Percentiles rank a stretch among this genome's conserved stretches.
These are phyloP conservation scores for Dryadomyces quercivorus DNA, from an alignment of 2,329 filamentous ascomycete genomes.

Conservation along the genomic window DNA sequence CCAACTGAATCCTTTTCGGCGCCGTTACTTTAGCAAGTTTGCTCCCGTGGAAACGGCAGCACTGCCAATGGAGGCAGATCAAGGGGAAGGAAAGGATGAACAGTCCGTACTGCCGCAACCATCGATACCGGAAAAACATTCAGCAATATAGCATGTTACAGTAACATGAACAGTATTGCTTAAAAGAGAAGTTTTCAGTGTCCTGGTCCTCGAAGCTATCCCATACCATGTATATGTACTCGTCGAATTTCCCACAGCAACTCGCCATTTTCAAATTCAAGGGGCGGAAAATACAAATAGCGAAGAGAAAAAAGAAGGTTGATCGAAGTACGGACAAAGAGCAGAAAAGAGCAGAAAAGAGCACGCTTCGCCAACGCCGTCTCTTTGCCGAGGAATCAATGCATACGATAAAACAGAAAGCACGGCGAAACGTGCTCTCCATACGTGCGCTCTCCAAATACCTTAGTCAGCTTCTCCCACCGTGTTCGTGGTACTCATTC, in stretches of 20 bases:
- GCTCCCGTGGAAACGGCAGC: slow-evolving; percentile 14
- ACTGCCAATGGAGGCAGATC: background rate
- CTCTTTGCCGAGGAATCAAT: background rate
- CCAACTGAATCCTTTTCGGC: slow-evolving; percentile 48
- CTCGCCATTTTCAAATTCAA: background rate
- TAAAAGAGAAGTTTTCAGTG: no score
- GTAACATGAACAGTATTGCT: no score
- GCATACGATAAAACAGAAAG: background rate
- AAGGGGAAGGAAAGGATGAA: background rate
- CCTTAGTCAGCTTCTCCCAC: background rate
- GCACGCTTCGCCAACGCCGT: background rate
- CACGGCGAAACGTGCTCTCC: background rate
- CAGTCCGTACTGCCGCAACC: background rate
- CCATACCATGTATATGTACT: background rate
- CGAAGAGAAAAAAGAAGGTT: slow-evolving; percentile 12
- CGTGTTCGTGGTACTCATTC: background rate
- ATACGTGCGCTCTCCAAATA: background rate
- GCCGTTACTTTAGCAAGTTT: slow-evolving; percentile 46
- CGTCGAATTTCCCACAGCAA: background rate
- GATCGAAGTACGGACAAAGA: background rate
- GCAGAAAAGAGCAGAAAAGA: background rate
- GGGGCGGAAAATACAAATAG: background rate
- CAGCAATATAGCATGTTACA: no score
- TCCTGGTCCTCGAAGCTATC: no score
- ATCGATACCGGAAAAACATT: no score